Percentiles rank a stretch among this genome's conserved stretches.
Evolutionary conservation across 1,284 basidiomycete species (phyloP).

Genomic region (Fomitopsis palustris): DNA sequence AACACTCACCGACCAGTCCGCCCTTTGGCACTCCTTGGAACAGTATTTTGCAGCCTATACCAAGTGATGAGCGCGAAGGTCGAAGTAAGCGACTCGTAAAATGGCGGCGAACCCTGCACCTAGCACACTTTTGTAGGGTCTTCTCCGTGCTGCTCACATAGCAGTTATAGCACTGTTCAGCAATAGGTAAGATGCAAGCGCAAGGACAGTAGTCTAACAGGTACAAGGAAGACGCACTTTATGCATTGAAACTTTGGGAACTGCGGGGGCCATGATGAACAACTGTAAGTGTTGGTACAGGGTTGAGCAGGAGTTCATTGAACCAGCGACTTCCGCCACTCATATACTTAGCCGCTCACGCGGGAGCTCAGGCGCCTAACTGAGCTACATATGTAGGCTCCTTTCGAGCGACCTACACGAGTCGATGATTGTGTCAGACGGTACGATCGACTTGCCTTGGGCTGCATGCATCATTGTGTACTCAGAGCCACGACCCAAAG

Average conservation of each 20-base stretch:
- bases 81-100: background rate
- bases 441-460: too few relatives aligned
- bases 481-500: too few relatives aligned
- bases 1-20: conserved; percentile 23
- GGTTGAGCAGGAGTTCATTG: too few relatives aligned
- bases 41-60: conserved; percentile 27
- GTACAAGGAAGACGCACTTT: background rate
- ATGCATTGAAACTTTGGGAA: background rate
- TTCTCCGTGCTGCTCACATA: conserved; percentile 17
- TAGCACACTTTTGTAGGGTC: conserved; percentile 18
- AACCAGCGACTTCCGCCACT: too few relatives aligned
- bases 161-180: conserved; percentile 21
- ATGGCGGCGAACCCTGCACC: conserved; percentile 17
- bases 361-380: too few relatives aligned
- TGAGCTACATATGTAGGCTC: too few relatives aligned
- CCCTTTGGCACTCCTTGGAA: conserved; percentile 27
- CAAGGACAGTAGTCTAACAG: background rate
- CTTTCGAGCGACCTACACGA: too few relatives aligned
- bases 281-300: too few relatives aligned
- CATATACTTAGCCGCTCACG: too few relatives aligned
- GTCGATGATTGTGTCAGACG: too few relatives aligned
- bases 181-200: background rate
- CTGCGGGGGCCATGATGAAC: background rate
- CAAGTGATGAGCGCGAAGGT: background rate
- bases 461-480: too few relatives aligned